phyloP scores from a whole-genome alignment of 805 yeast species.

The Schwanniomyces yamadae region DNA sequence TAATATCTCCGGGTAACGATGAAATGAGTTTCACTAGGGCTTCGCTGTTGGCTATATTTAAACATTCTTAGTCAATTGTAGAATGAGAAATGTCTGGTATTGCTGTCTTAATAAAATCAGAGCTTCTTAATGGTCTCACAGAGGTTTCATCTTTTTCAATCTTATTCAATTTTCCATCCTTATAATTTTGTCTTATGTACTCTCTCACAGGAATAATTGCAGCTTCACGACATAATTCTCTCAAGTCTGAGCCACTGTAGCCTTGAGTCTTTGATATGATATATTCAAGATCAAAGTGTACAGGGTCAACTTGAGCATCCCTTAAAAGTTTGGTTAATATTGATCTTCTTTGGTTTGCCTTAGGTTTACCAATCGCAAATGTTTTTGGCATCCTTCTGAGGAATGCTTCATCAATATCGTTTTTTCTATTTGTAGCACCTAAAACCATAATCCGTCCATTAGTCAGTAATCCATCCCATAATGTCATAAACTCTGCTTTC shows the following conservation, averaged over 20 bases:
- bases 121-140: conserved; percentile 62
- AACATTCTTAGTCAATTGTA: conserved; percentile 17
- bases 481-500: conserved; percentile 95
- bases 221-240: conserved; percentile 90
- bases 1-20: conserved; percentile 1
- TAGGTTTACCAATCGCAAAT: conserved; percentile 76
- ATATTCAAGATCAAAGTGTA: conserved; percentile 55
- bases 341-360: conserved; percentile 59
- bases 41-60: too few relatives aligned
- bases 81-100: conserved; percentile 14
- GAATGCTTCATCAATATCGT: conserved; percentile 90
- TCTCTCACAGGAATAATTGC: conserved; percentile 88
- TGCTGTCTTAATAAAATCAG: conserved; percentile 53
- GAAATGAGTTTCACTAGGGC: too few relatives aligned
- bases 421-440: conserved; percentile 93
- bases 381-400: conserved; percentile 90
- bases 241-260: conserved; percentile 82
- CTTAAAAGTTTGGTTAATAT: conserved; percentile 69
- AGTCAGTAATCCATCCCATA: conserved; percentile 89
- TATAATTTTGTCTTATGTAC: conserved; percentile 61
- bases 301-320: conserved; percentile 58
- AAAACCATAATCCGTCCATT: conserved; percentile 81
- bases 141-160: conserved; percentile 28
- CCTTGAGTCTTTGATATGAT: conserved; percentile 66
- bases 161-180: conserved; percentile 31